Evolutionary conservation across 2,329 filamentous ascomycete genomes (phyloP).

Genomic region (Ophiostoma perfectum): DNA sequence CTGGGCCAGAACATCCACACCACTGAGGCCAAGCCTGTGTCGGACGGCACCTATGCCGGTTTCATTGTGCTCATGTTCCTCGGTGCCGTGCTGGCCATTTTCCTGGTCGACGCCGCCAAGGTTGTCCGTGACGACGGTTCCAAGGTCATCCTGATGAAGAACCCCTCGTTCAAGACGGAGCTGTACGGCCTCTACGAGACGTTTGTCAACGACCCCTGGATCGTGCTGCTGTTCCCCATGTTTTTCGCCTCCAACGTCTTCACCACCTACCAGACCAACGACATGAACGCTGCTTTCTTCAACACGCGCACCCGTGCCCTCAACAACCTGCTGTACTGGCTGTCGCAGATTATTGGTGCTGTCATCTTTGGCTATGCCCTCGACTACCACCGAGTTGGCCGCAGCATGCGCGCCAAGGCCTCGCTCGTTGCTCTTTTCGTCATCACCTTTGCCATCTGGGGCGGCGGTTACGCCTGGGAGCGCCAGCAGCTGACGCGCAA

Average conservation of each 20-base stretch:
- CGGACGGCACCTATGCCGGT: conserved; percentile 29
- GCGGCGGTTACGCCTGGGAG: conserved; percentile 75
- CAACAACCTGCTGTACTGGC: conserved; percentile 75
- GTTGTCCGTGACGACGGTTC: conserved; percentile 73
- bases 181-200: conserved; percentile 70
- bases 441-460: conserved; percentile 75
- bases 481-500: conserved; percentile 51
- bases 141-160: conserved; percentile 80
- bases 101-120: conserved; percentile 64
- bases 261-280: conserved; percentile 69
- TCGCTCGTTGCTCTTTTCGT: conserved; percentile 58
- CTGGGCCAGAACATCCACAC: conserved; percentile 56
- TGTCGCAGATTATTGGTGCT: conserved; percentile 72
- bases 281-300: conserved; percentile 65
- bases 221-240: conserved; percentile 73
- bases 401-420: conserved; percentile 61
- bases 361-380: conserved; percentile 66
- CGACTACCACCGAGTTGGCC: conserved; percentile 55
- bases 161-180: conserved; percentile 80
- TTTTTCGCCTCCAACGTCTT: conserved; percentile 77
- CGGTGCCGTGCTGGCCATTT: conserved; percentile 58
- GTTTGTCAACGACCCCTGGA: conserved; percentile 63
- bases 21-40: conserved; percentile 39
- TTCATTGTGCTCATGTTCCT: conserved; percentile 30
- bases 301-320: conserved; percentile 66